Evolutionary conservation across 306 rosid species (phyloP).

Genomic region (Betula pendula): DNA sequence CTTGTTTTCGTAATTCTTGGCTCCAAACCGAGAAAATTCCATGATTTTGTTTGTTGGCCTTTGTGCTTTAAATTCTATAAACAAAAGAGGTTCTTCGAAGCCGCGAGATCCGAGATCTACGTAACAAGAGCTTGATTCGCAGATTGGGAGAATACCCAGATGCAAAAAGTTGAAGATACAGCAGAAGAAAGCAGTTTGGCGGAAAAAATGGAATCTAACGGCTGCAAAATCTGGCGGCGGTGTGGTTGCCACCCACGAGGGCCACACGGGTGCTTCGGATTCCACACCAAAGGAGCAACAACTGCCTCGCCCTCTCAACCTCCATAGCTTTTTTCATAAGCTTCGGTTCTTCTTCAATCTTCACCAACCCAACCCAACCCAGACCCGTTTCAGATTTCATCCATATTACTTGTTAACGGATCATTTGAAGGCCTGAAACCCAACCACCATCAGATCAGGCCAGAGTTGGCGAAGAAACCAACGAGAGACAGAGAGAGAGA

Average conservation of each 20-base stretch:
- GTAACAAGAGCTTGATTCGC: neutral
- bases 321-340: neutral
- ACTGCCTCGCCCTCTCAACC: too few species aligned
- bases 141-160: neutral
- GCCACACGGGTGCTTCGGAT: too few species aligned
- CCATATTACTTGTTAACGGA: neutral
- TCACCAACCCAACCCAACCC: too few species aligned
- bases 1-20: slow-evolving; percentile 22
- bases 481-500: neutral
- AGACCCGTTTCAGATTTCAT: neutral
- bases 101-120: neutral
- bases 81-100: neutral
- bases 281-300: too few species aligned
- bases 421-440: neutral
- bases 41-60: slow-evolving; percentile 7
- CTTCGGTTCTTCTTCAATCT: neutral
- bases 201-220: too few species aligned
- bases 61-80: neutral
- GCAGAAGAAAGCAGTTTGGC: too few species aligned
- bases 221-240: too few species aligned
- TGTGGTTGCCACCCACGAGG: too few species aligned
- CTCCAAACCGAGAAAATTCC: slow-evolving; percentile 29
- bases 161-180: too few species aligned
- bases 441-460: neutral
- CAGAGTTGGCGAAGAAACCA: neutral